Evolutionary conservation across 2,329 filamentous ascomycete species (phyloP), one percentile per base, ranked within the genome.

Genomic region (Fusarium pseudocircinatum): DNA sequence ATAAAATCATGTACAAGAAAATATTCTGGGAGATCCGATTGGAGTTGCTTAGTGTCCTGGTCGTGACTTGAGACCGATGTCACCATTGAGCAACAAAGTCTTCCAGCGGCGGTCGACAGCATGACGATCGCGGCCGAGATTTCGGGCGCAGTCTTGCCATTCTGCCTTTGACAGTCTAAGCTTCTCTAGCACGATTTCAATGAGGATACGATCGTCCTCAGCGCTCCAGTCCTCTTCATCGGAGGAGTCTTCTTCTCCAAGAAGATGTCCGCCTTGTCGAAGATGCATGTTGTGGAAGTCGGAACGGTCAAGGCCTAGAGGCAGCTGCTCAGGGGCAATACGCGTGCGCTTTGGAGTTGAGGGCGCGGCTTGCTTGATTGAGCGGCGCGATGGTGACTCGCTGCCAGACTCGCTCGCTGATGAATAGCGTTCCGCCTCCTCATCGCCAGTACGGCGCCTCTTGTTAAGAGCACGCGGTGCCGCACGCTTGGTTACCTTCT

Each of bases 101-200:
- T 88, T 90, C 91, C 91, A 93, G 75, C 91, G 83, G 57, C 86
- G 83, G 46, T 87, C 87, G 50, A 91, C 83, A 67, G 85, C 88
- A 65, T 85, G 83, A 58, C 88, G 84, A 80, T 91, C 89, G 75
- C 87, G 89, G 69, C 90, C 90, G 13, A 92, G 83, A 73, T 85
- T 90, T 67, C 89, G 85, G 47, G 90, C 90, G 79, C 90, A 92
- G 78, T 92, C 90, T 67, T 91, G 88, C 90, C 90, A 92, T 65
- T 92, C 90, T 57, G 86, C 85, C 81, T 89, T 91, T 74, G 87
- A 87, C 28, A 93, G 84, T 81, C 88, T 88, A 62, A 92, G 84
- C 83, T 92, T 92, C 78, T 91, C 89, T 11, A 92, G 83, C 43
- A 93, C 89, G 24, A 92, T 85, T 81, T 92, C 90, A n/a, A 92